These are phyloP conservation scores for Phytophthora macrochlamydospora DNA, from an alignment of 352 stramenopile genomes.

Conservation along the genomic window DNA sequence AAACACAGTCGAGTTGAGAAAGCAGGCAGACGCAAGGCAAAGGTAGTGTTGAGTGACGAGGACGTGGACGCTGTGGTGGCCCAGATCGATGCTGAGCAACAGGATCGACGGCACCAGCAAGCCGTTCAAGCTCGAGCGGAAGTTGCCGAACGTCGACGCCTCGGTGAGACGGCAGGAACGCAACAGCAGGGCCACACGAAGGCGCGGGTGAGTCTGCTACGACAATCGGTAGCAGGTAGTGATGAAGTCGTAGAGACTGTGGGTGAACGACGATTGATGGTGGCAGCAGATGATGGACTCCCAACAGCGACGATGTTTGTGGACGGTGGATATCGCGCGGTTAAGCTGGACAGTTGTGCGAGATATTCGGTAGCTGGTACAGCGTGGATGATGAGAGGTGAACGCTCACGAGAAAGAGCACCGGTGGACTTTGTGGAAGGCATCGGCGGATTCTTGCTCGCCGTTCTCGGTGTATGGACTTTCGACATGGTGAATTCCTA, in stretches of 20 bases:
- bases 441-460: slow-evolving; percentile 2
- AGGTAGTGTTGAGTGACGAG: not conserved
- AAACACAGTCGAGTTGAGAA: not conserved
- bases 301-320: not conserved
- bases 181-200: not conserved
- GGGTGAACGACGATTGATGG: not conserved
- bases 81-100: not conserved
- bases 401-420: not conserved
- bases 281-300: not conserved
- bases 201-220: not conserved
- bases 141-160: not conserved
- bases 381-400: not conserved
- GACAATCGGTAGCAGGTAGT: not conserved
- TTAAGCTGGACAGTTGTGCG: not conserved
- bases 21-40: not conserved
- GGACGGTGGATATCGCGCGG: not conserved
- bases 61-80: not conserved
- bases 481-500: not conserved
- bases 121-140: not conserved
- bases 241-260: not conserved
- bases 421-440: not conserved
- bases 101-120: not conserved
- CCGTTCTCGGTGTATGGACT: not conserved
- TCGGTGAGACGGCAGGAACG: not conserved
- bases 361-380: not conserved